A percentile compares a stretch with the other conserved stretches of the same genome.
Conservation (phyloP, 139 green algal species). For the Auxenochlorella pyrenoidosa region DNA sequence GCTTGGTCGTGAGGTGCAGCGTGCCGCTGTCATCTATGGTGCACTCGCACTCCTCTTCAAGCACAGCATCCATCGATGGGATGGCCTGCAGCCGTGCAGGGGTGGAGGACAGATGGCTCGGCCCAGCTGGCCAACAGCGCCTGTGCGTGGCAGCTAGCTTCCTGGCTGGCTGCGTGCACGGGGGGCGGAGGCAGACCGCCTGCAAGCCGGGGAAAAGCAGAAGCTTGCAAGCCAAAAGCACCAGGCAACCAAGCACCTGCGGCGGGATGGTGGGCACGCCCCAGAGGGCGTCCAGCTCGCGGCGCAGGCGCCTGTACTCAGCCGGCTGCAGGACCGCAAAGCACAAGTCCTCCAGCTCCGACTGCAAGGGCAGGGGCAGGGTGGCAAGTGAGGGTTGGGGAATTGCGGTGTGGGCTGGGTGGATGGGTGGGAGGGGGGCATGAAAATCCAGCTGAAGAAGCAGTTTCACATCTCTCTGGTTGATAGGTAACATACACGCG, state of each 20-base stretch:
- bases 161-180: too few species aligned
- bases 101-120: too few species aligned
- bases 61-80: neutral
- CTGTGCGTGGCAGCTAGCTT: too few species aligned
- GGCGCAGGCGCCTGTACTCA: conserved; percentile 64
- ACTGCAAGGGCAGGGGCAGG: conserved; percentile 53
- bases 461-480: too few species aligned
- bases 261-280: conserved; percentile 34
- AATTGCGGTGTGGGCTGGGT: too few species aligned
- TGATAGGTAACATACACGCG: too few species aligned
- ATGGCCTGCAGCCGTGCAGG: conserved; percentile 16
- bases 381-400: neutral
- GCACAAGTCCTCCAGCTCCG: conserved; percentile 97
- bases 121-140: too few species aligned
- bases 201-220: too few species aligned
- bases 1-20: conserved; percentile 7
- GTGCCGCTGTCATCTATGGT: conserved; percentile 17
- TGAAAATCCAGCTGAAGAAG: too few species aligned
- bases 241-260: neutral
- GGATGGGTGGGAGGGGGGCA: too few species aligned
- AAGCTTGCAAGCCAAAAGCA: too few species aligned
- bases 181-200: too few species aligned
- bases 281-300: conserved; percentile 62
- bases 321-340: conserved; percentile 89
- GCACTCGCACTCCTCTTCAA: conserved; percentile 17